A percentile compares a stretch with the other conserved stretches of the same genome.
Conservation (phyloP, 495 filamentous ascomycete genomes). For the Tuber microsphaerosporum region DNA sequence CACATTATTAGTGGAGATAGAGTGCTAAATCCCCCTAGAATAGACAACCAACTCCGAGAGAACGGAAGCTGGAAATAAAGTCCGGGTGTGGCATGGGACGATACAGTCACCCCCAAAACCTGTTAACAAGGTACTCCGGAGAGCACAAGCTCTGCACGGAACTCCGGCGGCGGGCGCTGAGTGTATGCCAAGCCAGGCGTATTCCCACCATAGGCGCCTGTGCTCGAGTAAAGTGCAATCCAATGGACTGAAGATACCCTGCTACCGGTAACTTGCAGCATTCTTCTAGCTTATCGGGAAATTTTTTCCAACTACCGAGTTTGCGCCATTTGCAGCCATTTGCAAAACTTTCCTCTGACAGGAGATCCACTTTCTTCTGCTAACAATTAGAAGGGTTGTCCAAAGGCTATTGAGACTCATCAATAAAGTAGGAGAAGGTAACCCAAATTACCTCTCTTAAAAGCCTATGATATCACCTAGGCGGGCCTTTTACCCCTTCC, state of each 20-base stretch:
- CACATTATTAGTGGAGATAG: neutral
- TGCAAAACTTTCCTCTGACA: neutral
- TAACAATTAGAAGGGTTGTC: neutral
- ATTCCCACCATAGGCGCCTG: neutral
- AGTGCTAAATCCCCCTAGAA: neutral
- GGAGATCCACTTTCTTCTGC: too few relatives aligned
- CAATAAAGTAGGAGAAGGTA: neutral
- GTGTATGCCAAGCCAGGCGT: neutral
- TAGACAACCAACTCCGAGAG: neutral
- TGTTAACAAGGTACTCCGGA: neutral
- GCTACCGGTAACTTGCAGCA: neutral
- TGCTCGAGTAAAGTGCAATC: neutral
- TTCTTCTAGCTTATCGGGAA: too few relatives aligned
- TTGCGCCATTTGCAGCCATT: neutral
- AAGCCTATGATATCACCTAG: too few relatives aligned
- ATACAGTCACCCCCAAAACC: slow-evolving; percentile 17
- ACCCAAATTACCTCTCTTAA: too few relatives aligned
- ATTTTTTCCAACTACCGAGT: too few relatives aligned
- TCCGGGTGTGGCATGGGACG: slow-evolving; percentile 43
- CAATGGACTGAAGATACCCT: neutral
- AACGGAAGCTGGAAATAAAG: slow-evolving; percentile 42
- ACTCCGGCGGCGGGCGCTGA: neutral
- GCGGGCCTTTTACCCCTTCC: too few relatives aligned
- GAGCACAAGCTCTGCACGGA: neutral
- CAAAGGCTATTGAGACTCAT: neutral